Evolutionary conservation across 148 eudicot species (phyloP).

Genomic region (Selenicereus undatus): DNA sequence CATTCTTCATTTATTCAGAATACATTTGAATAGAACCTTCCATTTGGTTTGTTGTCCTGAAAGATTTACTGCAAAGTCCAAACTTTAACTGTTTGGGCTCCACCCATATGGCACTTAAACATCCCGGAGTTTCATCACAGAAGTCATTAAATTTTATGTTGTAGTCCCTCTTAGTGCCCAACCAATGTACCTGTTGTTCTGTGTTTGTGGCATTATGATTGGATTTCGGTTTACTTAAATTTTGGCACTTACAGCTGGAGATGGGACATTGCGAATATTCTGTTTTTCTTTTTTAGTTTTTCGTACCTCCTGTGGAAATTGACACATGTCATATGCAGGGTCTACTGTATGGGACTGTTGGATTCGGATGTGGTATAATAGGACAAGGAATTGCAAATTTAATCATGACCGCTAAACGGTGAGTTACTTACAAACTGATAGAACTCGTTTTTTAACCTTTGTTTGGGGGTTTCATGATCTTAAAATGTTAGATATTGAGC

Average conservation of each 20-base stretch:
- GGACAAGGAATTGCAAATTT: constrained; percentile 70
- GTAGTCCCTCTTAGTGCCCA: too few relatives aligned
- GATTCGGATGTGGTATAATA: constrained; percentile 57
- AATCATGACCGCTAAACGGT: constrained; percentile 68
- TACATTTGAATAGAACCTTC: too few relatives aligned
- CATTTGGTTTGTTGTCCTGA: too few relatives aligned
- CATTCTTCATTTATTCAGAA: too few relatives aligned
- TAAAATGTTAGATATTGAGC: background rate
- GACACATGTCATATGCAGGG: constrained; percentile 37
- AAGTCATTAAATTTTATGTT: too few relatives aligned
- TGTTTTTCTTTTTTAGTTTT: background rate
- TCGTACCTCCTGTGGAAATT: background rate
- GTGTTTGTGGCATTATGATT: too few relatives aligned
- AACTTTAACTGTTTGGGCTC: too few relatives aligned
- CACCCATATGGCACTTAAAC: too few relatives aligned
- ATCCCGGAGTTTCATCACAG: too few relatives aligned
- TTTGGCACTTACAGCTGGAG: background rate
- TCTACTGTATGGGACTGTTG: constrained; percentile 55
- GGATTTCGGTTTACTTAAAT: too few relatives aligned
- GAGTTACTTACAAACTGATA: background rate
- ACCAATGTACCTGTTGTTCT: too few relatives aligned
- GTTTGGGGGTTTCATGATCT: background rate
- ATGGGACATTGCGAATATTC: background rate
- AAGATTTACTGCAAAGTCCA: too few relatives aligned
- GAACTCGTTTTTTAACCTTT: background rate